A percentile compares a stretch with the other conserved stretches of the same genome.
phyloP scores from a whole-genome alignment of 192 early-diverging fungal species.

The Entophlyctis luteolus region DNA sequence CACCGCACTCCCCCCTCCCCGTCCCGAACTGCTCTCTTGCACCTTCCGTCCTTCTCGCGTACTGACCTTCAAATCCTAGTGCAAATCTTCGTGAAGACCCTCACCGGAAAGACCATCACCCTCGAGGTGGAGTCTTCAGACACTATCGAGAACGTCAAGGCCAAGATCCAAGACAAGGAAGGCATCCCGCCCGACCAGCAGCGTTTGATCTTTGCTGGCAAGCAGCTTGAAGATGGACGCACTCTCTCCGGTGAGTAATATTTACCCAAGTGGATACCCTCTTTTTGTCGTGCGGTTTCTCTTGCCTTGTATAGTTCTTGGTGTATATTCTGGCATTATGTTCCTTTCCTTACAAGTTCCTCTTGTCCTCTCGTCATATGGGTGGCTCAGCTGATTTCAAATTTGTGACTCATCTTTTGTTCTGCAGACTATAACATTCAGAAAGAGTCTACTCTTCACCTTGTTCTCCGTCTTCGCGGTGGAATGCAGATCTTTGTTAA shows the following conservation, averaged over 20 bases:
- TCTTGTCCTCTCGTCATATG: not conserved
- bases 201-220: slow-evolving; percentile 75
- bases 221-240: slow-evolving; percentile 73
- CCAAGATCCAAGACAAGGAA: slow-evolving; percentile 79
- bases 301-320: not conserved
- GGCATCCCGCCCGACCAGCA: slow-evolving; percentile 77
- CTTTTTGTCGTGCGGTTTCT: not conserved
- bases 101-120: slow-evolving; percentile 75
- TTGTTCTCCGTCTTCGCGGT: slow-evolving; percentile 65
- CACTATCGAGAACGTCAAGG: slow-evolving; percentile 76
- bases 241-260: slow-evolving; percentile 74
- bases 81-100: slow-evolving; percentile 31
- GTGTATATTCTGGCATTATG: not conserved
- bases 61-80: slow-evolving; percentile 4
- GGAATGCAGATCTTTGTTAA: not conserved
- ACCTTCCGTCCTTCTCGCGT: too few species aligned
- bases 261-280: slow-evolving; percentile 38
- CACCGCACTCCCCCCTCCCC: not conserved
- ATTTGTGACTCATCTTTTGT: not conserved
- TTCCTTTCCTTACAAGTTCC: not conserved
- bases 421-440: slow-evolving; percentile 75
- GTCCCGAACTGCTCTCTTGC: not conserved
- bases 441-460: slow-evolving; percentile 67
- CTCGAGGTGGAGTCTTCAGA: slow-evolving; percentile 72
- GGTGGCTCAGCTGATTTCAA: not conserved